A percentile compares a stretch with the other conserved stretches of the same genome.
Conservation (phyloP, 2,329 filamentous ascomycete genomes). For the Dactylella cylindrospora region DNA sequence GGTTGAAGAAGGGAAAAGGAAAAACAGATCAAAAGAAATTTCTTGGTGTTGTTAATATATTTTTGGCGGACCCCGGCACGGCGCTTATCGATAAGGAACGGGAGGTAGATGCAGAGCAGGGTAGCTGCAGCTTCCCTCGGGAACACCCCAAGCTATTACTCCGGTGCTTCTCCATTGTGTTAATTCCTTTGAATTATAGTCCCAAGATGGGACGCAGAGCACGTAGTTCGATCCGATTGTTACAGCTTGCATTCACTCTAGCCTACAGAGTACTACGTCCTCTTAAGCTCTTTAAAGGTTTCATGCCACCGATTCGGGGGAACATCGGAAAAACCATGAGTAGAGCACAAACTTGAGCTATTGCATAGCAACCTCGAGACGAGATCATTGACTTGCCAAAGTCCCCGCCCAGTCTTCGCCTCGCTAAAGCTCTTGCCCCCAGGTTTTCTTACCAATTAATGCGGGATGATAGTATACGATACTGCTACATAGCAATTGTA, state of each 20-base stretch:
- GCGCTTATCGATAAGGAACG: slow-evolving; percentile 29
- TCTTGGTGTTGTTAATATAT: too few species aligned
- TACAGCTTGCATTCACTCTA: too few species aligned
- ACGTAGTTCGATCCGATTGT: neutral
- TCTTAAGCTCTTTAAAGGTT: too few species aligned
- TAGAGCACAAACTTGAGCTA: neutral
- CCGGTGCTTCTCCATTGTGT: too few species aligned
- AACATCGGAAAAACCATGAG: slow-evolving; percentile 8
- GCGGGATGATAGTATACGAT: too few species aligned
- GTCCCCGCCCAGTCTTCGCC: neutral
- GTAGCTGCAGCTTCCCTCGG: neutral
- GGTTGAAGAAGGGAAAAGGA: slow-evolving; percentile 25
- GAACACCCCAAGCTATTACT: too few species aligned
- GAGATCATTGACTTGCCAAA: slow-evolving; percentile 4
- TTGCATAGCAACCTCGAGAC: slow-evolving; percentile 15
- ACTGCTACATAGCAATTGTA: too few species aligned
- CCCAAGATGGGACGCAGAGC: neutral
- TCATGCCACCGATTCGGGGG: too few species aligned
- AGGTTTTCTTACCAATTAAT: too few species aligned
- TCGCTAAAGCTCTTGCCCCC: slow-evolving; percentile 12
- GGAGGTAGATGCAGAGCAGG: neutral
- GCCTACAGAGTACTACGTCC: too few species aligned
- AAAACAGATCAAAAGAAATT: neutral
- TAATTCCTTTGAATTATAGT: too few species aligned
- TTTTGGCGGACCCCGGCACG: too few species aligned